phyloP scores from a whole-genome alignment of 768 basidiomycete genomes.

The Pleurotus tuber-regium region DNA sequence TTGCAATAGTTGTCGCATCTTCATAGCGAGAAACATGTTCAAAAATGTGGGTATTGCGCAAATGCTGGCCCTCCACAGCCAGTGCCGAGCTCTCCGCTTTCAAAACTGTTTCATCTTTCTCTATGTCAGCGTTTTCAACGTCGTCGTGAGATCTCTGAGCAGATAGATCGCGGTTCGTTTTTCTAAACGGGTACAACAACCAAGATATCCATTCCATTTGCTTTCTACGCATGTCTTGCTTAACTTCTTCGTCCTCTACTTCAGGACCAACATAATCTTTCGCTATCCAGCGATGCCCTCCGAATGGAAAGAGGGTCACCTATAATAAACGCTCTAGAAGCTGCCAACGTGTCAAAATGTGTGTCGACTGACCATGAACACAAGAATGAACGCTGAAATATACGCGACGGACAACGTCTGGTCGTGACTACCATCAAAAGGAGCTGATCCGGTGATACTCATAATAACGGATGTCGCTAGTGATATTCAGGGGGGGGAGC shows the following conservation, averaged over 20 bases:
- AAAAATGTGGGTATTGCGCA: neutral
- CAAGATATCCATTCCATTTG: constrained; percentile 26
- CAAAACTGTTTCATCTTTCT: constrained; percentile 7
- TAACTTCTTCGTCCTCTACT: constrained; percentile 53
- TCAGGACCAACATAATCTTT: constrained; percentile 69
- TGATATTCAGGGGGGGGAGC: too few species aligned
- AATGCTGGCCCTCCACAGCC: neutral
- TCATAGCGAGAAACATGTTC: constrained; percentile 22
- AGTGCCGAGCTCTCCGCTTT: neutral
- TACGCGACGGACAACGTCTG: constrained; percentile 66
- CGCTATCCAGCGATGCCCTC: constrained; percentile 50
- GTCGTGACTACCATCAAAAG: constrained; percentile 59
- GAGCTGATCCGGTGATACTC: constrained; percentile 57
- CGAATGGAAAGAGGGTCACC: constrained; percentile 66
- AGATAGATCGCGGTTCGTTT: constrained; percentile 1
- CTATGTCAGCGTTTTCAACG: neutral
- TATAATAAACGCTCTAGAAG: constrained; percentile 24
- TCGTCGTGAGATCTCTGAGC: neutral
- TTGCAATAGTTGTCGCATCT: constrained; percentile 18
- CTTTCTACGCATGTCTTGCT: constrained; percentile 38
- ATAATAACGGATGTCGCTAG: constrained; percentile 65
- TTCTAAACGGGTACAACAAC: constrained; percentile 15
- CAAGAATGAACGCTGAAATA: constrained; percentile 56
- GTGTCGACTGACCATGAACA: constrained; percentile 47
- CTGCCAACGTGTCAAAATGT: neutral